Base-by-base conservation (phyloP, 306 rosid species). In the Comarum palustre region DNA sequence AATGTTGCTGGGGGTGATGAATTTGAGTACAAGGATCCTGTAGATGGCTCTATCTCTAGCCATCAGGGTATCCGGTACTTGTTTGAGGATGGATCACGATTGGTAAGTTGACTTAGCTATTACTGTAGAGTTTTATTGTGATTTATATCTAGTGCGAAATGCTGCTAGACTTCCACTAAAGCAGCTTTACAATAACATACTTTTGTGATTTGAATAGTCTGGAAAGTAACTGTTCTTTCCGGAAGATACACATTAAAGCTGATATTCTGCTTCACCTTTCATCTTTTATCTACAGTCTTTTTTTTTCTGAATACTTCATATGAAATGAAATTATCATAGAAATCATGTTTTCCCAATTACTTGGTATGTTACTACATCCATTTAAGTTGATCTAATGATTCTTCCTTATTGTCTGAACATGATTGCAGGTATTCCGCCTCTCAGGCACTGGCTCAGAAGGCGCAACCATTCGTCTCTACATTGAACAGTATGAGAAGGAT, bases 361-460 rank as follows among this genome's bases (percentile, higher is more conserved):
- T 31, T 15, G 13, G 11, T 43, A 43, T 43, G 1, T 46, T 16
- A 25, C 32, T 14, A 15, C 2, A 39, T 75, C 46, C 61, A 39
- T 17, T 43, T 64, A 9, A 54, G 57, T 73, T 0, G 29, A 43
- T 55, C 70, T 78, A 2, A 36, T 67, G 39, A 34, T n/a, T 55
- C 79, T 75, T 52, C 20, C 39, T 22, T 52, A 34, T 65, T 52
- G 15, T 52, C 66, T 57, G 64, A 54, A 66, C 77, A 42, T 61
- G 55, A 34, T 59, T 73, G 68, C 79, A 94, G 99, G 86, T 94
- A 69, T 94, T 91, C 93, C 96, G 99, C 38, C 96, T 91, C 73
- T 94, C 99, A 11, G 99, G 99, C 82, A 94, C 99, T 73, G 99
- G 99, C 72, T 94, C 97, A 17, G 97, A 87, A 73, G 99, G 99